Conservation (phyloP, 257 asterid species). For the Rhazya stricta region DNA sequence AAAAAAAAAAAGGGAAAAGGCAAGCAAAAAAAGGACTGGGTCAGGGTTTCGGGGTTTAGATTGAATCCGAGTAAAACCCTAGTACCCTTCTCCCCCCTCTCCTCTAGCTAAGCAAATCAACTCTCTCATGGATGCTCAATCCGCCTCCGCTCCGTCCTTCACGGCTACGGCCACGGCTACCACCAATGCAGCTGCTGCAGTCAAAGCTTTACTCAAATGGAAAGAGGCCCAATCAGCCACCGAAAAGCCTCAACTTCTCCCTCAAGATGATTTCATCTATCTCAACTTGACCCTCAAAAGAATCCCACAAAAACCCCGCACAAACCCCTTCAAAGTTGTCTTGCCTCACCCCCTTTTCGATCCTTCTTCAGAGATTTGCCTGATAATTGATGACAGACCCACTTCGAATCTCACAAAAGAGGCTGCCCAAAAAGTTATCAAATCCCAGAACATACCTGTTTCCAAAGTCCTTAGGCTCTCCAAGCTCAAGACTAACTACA, state of each 20-base stretch:
- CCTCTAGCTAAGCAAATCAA: neutral
- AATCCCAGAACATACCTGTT: slow-evolving; percentile 48
- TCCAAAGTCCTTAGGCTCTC: slow-evolving; percentile 59
- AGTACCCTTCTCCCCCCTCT: neutral
- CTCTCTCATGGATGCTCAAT: neutral
- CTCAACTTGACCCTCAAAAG: slow-evolving; percentile 69
- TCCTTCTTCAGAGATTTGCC: slow-evolving; percentile 45
- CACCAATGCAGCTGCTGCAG: slow-evolving; percentile 38
- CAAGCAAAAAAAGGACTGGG: too few relatives aligned
- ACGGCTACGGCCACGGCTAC: slow-evolving; percentile 20
- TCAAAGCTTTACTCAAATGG: slow-evolving; percentile 54
- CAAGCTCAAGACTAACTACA: slow-evolving; percentile 67
- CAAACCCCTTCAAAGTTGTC: slow-evolving; percentile 51
- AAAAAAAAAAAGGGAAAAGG: too few relatives aligned
- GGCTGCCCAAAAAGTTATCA: slow-evolving; percentile 50
- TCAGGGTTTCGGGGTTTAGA: too few relatives aligned
- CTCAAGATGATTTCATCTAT: slow-evolving; percentile 65
- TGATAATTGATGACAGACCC: slow-evolving; percentile 70
- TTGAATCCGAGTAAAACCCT: neutral
- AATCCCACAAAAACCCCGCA: slow-evolving; percentile 64
- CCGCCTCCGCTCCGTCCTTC: slow-evolving; percentile 15
- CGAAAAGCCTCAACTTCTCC: slow-evolving; percentile 61
- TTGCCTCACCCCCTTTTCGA: slow-evolving; percentile 52
- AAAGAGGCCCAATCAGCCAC: slow-evolving; percentile 39
- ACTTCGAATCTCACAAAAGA: slow-evolving; percentile 50